Evolutionary conservation across 176 grass and related monocot species (phyloP), one percentile per base, ranked within the genome.

Genomic region (Phyllostachys edulis): DNA sequence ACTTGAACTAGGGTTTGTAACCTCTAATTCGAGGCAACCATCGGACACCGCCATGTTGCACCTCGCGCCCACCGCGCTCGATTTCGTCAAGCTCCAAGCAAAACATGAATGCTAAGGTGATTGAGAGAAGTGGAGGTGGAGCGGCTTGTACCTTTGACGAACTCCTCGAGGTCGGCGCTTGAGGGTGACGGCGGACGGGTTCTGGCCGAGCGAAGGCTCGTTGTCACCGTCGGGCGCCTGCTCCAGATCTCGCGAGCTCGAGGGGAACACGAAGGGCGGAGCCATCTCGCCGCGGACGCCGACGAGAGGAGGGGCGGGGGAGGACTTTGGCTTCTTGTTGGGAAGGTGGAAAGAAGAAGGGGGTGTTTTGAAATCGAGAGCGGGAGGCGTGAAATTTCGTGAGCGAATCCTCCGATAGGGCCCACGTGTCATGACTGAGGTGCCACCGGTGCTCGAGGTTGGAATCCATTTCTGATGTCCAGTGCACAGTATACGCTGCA

Each of bases 111-210:
- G 10, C 49, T 34, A 6, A 6, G 23, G 77, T 10, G 27, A 0
- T 4, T 16, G 20, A 51, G 39, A 47, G 21, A 16, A 52, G 76
- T 2, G 23, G 29, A 15, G 24, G 20, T 8, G 41, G 56, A 59
- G 77, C 41, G 32, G 54, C 45, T 37, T 39, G 71, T 47, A 95
- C 96, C 96, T 90, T 95, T 98, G 83, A 98, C 93, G 87, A 98
- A 92, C 81, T 95, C 96, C 77, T 98, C 93, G 64, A 98, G 73
- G 73, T 95, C 85, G 77, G n/a, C n/a, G n/a, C n/a, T n/a, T n/a
- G n/a, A n/a, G n/a, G n/a, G n/a, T n/a, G n/a, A n/a, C n/a, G n/a
- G n/a, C n/a, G n/a, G n/a, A n/a, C n/a, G 63, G 92, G 60, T 64
- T 89, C 74, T 86, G 88, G 93, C 63, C 92, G 85, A 94, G 92